phyloP scores from a whole-genome alignment of 2,329 filamentous ascomycete genomes.

The Incumbomyces delicatus region DNA sequence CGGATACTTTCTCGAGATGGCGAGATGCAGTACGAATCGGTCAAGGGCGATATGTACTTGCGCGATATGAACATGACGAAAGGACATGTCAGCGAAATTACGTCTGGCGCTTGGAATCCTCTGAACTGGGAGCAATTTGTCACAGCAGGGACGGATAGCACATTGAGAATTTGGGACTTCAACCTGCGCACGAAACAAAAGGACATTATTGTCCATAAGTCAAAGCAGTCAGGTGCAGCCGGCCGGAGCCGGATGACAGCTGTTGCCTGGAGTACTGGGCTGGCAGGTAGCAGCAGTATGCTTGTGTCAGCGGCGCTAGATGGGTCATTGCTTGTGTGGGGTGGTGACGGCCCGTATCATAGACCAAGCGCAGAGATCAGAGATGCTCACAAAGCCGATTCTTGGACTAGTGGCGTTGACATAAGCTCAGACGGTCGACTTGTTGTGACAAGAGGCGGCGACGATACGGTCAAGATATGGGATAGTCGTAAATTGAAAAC shows the following conservation, averaged over 20 bases:
- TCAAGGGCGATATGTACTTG: slow-evolving; percentile 97
- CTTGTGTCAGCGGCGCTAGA: slow-evolving; percentile 78
- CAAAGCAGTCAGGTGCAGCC: slow-evolving; percentile 73
- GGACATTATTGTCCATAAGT: slow-evolving; percentile 93
- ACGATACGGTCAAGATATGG: slow-evolving; percentile 91
- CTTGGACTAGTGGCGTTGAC: slow-evolving; percentile 87
- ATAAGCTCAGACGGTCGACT: slow-evolving; percentile 85
- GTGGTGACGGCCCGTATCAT: slow-evolving; percentile 74
- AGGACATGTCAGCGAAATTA: slow-evolving; percentile 86
- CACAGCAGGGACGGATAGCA: slow-evolving; percentile 91
- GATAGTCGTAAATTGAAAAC: slow-evolving; percentile 92
- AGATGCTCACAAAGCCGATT: slow-evolving; percentile 70
- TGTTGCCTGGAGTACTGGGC: slow-evolving; percentile 70
- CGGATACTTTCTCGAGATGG: slow-evolving; percentile 85
- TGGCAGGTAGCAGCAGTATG: slow-evolving; percentile 67
- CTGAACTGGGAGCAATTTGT: slow-evolving; percentile 74
- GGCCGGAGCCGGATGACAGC: slow-evolving; percentile 91
- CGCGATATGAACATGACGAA: slow-evolving; percentile 97
- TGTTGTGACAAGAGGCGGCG: slow-evolving; percentile 81
- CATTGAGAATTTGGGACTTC: slow-evolving; percentile 91
- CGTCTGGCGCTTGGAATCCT: slow-evolving; percentile 83
- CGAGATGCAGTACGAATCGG: slow-evolving; percentile 73
- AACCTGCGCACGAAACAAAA: slow-evolving; percentile 84
- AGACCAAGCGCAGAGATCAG: slow-evolving; percentile 73
- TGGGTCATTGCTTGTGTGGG: slow-evolving; percentile 84